phyloP scores from a whole-genome alignment of 768 basidiomycete genomes.

The Lactifluus volemus region DNA sequence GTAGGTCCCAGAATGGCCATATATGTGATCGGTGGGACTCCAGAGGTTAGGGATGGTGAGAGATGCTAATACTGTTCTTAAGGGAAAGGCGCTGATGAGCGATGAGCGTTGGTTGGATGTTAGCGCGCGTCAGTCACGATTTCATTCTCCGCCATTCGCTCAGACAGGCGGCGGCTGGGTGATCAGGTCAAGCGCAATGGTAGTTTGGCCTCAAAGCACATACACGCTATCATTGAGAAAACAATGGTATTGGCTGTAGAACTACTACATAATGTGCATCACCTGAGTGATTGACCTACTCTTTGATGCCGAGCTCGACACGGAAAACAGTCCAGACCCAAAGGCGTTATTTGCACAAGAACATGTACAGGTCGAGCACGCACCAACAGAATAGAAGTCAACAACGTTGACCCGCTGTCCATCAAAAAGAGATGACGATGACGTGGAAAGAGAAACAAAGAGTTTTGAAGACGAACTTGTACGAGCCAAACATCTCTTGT shows the following conservation, averaged over 20 bases:
- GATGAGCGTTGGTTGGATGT: too few species aligned
- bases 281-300: slow-evolving; percentile 21
- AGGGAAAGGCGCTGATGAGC: too few species aligned
- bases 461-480: slow-evolving; percentile 42
- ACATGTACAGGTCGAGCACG: slow-evolving; percentile 28
- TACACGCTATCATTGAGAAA: too few species aligned
- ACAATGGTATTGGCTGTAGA: background rate
- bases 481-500: slow-evolving; percentile 56
- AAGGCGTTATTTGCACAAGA: slow-evolving; percentile 63
- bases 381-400: slow-evolving; percentile 59
- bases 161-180: too few species aligned
- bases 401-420: slow-evolving; percentile 49
- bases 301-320: slow-evolving; percentile 27
- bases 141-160: too few species aligned
- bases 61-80: too few species aligned
- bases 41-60: too few species aligned
- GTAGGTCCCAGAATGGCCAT: too few species aligned
- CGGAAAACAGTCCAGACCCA: slow-evolving; percentile 37
- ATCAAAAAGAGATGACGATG: background rate
- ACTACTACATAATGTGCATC: background rate
- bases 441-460: background rate
- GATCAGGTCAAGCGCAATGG: too few species aligned
- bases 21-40: too few species aligned
- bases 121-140: too few species aligned
- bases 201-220: too few species aligned